Conservation (phyloP, 345 rosid species). For the Isatis tinctoria region DNA sequence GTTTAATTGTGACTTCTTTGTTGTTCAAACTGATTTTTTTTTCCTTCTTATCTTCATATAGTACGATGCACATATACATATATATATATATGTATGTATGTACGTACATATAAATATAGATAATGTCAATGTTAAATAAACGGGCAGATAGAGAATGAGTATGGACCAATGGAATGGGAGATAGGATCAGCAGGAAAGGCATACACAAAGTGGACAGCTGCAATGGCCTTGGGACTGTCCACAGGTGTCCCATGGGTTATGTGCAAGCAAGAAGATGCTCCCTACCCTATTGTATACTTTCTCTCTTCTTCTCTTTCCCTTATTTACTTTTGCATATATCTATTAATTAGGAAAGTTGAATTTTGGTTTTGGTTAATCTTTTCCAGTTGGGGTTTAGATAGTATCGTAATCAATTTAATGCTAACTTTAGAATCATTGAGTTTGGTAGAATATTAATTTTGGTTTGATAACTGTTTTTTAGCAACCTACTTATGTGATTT, state of each 20-base stretch:
- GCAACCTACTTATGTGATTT: background rate
- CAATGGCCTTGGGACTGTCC: constrained; percentile 56
- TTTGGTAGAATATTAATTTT: constrained; percentile 9
- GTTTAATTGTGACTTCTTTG: constrained; percentile 27
- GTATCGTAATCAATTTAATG: constrained; percentile 2
- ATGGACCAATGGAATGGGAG: constrained; percentile 48
- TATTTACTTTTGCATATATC: background rate
- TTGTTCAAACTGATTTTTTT: background rate
- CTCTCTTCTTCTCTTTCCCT: background rate
- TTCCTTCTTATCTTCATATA: background rate
- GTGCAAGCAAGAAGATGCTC: constrained; percentile 72
- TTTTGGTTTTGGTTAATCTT: background rate
- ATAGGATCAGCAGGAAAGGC: constrained; percentile 48
- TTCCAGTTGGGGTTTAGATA: background rate
- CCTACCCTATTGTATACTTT: constrained; percentile 52
- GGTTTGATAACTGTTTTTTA: background rate
- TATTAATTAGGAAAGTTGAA: background rate
- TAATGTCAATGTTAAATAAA: background rate
- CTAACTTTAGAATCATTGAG: background rate
- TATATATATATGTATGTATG: too few relatives aligned
- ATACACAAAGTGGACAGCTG: constrained; percentile 57
- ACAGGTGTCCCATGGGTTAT: constrained; percentile 51
- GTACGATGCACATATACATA: background rate
- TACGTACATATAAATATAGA: background rate
- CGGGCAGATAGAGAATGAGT: constrained; percentile 65